A percentile compares a stretch with the other conserved stretches of the same genome.
Evolutionary conservation across 1,284 basidiomycete genomes (phyloP).

Genomic region (Cutaneotrichosporon cavernicola): DNA sequence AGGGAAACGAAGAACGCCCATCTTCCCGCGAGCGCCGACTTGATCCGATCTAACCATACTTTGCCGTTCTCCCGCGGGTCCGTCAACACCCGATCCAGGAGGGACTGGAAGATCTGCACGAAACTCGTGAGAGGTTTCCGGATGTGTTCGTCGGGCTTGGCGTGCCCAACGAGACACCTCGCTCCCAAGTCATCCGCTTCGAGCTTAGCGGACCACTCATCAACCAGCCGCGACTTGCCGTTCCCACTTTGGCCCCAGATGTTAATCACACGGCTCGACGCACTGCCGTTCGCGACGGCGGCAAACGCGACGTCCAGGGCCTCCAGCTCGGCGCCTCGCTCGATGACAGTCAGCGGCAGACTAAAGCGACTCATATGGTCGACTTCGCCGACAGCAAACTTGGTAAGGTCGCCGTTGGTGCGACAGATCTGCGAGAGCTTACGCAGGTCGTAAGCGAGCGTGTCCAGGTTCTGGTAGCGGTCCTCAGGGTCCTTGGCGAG

Average conservation of each 20-base stretch:
- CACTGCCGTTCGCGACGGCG: slow-evolving; percentile 8
- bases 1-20: slow-evolving; percentile 38
- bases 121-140: slow-evolving; percentile 42
- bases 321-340: slow-evolving; percentile 34
- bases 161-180: slow-evolving; percentile 33
- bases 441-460: slow-evolving; percentile 42
- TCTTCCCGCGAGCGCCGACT: slow-evolving; percentile 30
- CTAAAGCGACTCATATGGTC: slow-evolving; percentile 39
- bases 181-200: slow-evolving; percentile 23
- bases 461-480: slow-evolving; percentile 39
- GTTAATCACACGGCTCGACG: slow-evolving; percentile 27
- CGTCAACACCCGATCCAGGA: slow-evolving; percentile 43
- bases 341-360: slow-evolving; percentile 32
- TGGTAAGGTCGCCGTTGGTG: slow-evolving; percentile 30
- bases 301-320: slow-evolving; percentile 29
- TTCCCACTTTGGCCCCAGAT: slow-evolving; percentile 42
- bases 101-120: slow-evolving; percentile 42
- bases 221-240: slow-evolving; percentile 43
- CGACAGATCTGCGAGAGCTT: slow-evolving; percentile 33
- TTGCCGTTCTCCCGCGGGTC: slow-evolving; percentile 41
- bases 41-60: slow-evolving; percentile 36
- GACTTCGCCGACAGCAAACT: slow-evolving; percentile 40
- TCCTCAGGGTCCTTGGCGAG: slow-evolving; percentile 39
- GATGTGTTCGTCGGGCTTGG: slow-evolving; percentile 41
- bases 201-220: slow-evolving; percentile 33